Conservation (phyloP, 768 basidiomycete species). For the Boletus coccyginus region DNA sequence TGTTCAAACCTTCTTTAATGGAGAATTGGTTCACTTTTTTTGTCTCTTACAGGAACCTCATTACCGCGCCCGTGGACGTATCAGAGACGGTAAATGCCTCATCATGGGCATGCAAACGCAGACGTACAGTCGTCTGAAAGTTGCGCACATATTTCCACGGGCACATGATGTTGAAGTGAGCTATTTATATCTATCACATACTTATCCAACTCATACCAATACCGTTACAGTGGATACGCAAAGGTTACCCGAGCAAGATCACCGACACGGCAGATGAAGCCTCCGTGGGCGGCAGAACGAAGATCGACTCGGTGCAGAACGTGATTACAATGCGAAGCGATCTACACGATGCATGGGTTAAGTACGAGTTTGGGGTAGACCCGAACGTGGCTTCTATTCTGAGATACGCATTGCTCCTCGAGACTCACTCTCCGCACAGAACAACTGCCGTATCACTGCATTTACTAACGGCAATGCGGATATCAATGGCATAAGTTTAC, state of each 20-base stretch:
- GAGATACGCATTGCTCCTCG: background rate
- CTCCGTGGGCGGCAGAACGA: background rate
- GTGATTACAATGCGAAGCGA: background rate
- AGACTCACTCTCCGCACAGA: background rate
- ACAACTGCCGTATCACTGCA: background rate
- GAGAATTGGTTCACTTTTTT: too few relatives aligned
- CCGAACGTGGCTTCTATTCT: background rate
- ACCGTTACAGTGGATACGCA: too few relatives aligned
- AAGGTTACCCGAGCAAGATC: too few relatives aligned
- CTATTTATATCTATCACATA: too few relatives aligned
- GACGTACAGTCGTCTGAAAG: background rate
- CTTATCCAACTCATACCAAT: too few relatives aligned
- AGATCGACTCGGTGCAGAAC: background rate
- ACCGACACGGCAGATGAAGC: too few relatives aligned
- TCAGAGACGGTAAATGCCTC: background rate
- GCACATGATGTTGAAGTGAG: too few relatives aligned
- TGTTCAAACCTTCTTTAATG: too few relatives aligned
- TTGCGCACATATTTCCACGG: background rate
- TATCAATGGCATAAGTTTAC: background rate
- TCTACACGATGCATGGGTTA: background rate
- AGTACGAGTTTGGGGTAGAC: background rate
- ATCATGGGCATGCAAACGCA: background rate
- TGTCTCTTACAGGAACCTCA: background rate
- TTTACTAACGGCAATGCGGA: background rate
- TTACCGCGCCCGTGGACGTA: background rate